Conservation (phyloP, 2,329 filamentous ascomycete genomes). For the Diaporthe longicolla region DNA sequence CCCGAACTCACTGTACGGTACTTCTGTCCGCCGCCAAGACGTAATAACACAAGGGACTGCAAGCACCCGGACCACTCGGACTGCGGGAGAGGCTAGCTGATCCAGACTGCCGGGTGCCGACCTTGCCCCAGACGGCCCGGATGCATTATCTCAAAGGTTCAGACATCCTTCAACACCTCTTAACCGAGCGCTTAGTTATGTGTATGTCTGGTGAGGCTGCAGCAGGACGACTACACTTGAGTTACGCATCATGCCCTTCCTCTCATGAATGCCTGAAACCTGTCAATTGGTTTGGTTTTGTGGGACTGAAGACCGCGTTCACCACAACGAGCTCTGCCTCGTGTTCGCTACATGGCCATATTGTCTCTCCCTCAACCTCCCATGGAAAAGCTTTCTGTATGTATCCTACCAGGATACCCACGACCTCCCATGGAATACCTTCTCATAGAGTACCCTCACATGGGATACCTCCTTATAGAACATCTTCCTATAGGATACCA, state of each 20-base stretch:
- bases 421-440: too few relatives aligned
- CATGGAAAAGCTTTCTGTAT: neutral
- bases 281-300: neutral
- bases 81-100: slow-evolving; percentile 5
- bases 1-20: slow-evolving; percentile 34
- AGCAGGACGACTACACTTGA: neutral
- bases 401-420: too few relatives aligned
- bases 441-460: too few relatives aligned
- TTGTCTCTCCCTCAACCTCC: neutral
- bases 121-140: slow-evolving; percentile 24
- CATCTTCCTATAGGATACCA: too few relatives aligned
- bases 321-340: neutral
- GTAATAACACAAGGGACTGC: neutral
- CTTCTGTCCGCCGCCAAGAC: slow-evolving; percentile 31
- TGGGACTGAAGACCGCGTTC: neutral
- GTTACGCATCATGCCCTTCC: neutral
- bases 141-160: neutral
- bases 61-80: too few relatives aligned
- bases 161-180: neutral
- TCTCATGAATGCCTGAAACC: neutral
- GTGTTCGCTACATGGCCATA: neutral
- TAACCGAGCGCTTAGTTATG: neutral
- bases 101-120: slow-evolving; percentile 33
- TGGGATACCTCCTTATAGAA: too few relatives aligned
- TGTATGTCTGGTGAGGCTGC: neutral